These are phyloP conservation scores for Pugionium cornutum DNA, from an alignment of 345 rosid species.

Conservation along the genomic window DNA sequence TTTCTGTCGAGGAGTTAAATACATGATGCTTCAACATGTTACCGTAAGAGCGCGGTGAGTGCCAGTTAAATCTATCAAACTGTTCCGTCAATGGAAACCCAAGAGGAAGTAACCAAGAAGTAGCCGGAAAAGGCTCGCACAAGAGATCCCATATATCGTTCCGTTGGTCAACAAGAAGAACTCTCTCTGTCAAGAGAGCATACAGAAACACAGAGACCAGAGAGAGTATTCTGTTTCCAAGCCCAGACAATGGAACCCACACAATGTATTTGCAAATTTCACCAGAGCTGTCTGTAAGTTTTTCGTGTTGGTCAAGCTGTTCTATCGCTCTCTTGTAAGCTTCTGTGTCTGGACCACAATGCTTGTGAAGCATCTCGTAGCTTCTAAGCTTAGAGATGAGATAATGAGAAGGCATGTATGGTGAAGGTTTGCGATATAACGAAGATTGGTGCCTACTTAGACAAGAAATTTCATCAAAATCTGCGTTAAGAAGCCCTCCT, in stretches of 20 bases:
- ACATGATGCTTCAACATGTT: background rate
- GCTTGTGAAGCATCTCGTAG: constrained; percentile 40
- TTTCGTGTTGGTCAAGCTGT: constrained; percentile 24
- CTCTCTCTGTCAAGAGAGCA: constrained; percentile 34
- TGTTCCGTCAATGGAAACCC: constrained; percentile 29
- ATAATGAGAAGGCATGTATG: constrained; percentile 47
- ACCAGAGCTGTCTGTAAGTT: background rate
- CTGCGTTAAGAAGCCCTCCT: constrained; percentile 55
- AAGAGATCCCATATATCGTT: constrained; percentile 29
- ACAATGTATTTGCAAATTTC: constrained; percentile 28
- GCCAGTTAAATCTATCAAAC: background rate
- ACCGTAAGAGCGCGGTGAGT: background rate
- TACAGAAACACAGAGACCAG: constrained; percentile 40
- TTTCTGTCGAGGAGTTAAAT: background rate
- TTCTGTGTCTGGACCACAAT: constrained; percentile 53
- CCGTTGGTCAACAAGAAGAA: constrained; percentile 31
- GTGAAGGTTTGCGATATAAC: constrained; percentile 36
- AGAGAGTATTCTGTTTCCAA: constrained; percentile 40
- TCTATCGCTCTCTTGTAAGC: constrained; percentile 46
- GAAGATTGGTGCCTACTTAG: constrained; percentile 45
- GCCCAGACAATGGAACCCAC: constrained; percentile 24
- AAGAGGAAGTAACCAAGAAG: constrained; percentile 35
- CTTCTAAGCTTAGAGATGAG: constrained; percentile 51
- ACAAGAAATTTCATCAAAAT: constrained; percentile 49
- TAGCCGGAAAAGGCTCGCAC: constrained; percentile 34